These are phyloP conservation scores for Esteya vermicola DNA, from an alignment of 2,329 filamentous ascomycete species.

Conservation along the genomic window DNA sequence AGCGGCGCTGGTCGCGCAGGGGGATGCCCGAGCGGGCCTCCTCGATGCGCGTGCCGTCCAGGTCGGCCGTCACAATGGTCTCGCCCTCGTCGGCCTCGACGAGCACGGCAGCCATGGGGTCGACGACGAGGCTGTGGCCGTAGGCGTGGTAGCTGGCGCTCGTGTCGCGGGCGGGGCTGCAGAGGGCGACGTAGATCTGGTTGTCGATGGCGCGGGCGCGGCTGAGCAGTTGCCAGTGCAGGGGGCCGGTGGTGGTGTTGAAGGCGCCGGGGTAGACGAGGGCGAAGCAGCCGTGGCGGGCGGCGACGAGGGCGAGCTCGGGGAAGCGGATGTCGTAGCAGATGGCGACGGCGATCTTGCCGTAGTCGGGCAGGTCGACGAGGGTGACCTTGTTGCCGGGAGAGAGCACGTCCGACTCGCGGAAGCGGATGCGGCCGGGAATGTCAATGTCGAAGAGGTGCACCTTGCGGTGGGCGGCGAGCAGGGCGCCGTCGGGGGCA, in stretches of 20 bases:
- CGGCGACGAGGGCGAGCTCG: conserved; percentile 79
- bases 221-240: conserved; percentile 82
- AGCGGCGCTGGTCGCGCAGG: conserved; percentile 69
- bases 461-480: conserved; percentile 85
- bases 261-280: conserved; percentile 94
- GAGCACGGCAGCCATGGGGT: conserved; percentile 76
- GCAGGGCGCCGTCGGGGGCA: conserved; percentile 57
- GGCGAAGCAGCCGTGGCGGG: conserved; percentile 71
- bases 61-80: conserved; percentile 58
- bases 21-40: conserved; percentile 74
- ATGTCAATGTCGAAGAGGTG: conserved; percentile 98
- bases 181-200: conserved; percentile 82
- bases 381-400: conserved; percentile 77
- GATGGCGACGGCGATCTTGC: conserved; percentile 75
- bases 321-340: conserved; percentile 98
- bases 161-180: conserved; percentile 76
- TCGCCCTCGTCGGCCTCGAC: conserved; percentile 66
- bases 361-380: conserved; percentile 77
- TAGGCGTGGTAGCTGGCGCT: conserved; percentile 71
- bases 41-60: conserved; percentile 54
- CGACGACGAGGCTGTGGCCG: conserved; percentile 79
- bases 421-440: conserved; percentile 83
- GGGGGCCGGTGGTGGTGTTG: conserved; percentile 79
- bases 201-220: conserved; percentile 66
- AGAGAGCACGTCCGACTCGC: conserved; percentile 76